Base-by-base conservation (phyloP, 306 rosid genomes). In the Cajanus cajan region DNA sequence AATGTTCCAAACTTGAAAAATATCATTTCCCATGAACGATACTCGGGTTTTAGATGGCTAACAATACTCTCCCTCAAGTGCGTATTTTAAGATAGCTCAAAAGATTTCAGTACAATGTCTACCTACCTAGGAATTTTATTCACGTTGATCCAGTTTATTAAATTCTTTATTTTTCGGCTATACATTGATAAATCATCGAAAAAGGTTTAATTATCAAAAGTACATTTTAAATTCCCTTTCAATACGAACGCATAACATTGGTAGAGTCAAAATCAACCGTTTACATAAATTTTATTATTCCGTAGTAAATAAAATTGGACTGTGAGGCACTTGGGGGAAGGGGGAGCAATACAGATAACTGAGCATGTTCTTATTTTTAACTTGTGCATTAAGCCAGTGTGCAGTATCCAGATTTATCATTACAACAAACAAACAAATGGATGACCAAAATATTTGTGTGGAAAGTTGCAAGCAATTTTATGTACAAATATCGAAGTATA, bases 401-500 rank as follows among this genome's bases (percentile, higher is more conserved):
- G 61, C 10, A 13, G 72, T 33, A 34, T 54, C 51, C 74, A 81
- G 59, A 71, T 74, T 36, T 41, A 54, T 31, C 86, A 86, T 81
- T 61, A 81, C 76, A 79, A 61, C 68, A 50, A 74, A 83, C 71
- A 71, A 85, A 80, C 79, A 82, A 86, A 84, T 79, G 34, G 68
- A 81, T 62, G 82, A 67, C 65, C 82, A 72, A 68, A 57, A 45
- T 73, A 71, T 44, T 40, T 50, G 68, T 63, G 55, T 76, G 37
- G 66, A 8, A 74, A 73, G 73, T 79, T 54, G 80, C 68, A 89
- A 74, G 73, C 83, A 86, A 57, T 82, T 65, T 65, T 90, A 93
- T 91, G 85, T 93, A 96, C 99, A 93, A 40, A 86, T 57, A 44
- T 63, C 41, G 10, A 48, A 50, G 68, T 80, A 55, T 58, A 21